These are phyloP conservation scores for Calonectria honghensis DNA, from an alignment of 2,329 filamentous ascomycete species.

Conservation along the genomic window DNA sequence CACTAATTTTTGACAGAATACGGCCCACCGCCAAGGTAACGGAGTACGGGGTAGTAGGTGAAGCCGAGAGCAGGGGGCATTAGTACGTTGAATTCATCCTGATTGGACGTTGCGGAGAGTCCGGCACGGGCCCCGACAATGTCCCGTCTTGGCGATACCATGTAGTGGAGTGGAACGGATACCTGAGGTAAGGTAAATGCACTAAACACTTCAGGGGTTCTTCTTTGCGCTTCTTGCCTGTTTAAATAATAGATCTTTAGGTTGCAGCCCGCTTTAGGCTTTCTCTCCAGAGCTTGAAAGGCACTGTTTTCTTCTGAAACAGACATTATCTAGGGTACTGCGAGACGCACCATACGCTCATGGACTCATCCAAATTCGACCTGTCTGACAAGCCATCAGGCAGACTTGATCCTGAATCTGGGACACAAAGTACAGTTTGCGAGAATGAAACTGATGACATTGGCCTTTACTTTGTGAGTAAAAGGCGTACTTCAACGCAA, in stretches of 20 bases:
- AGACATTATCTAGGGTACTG: too few species aligned
- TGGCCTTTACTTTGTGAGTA: slow-evolving; percentile 13
- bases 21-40: background rate
- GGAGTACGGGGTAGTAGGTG: background rate
- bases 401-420: background rate
- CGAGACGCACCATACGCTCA: background rate
- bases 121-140: background rate
- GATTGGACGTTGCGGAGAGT: background rate
- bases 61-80: background rate
- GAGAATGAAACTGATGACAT: background rate
- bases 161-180: background rate
- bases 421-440: background rate
- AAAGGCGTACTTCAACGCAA: background rate
- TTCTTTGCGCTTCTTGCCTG: background rate
- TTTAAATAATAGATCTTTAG: background rate
- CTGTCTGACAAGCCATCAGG: background rate
- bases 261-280: too few species aligned
- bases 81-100: background rate
- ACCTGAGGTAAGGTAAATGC: background rate
- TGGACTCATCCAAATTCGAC: background rate
- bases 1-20: background rate
- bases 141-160: background rate
- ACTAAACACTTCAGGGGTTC: background rate
- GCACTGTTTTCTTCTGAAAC: background rate
- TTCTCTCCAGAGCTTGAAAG: background rate